These are phyloP conservation scores for Pezicula carpinea DNA, from an alignment of 2,329 filamentous ascomycete species.

Conservation along the genomic window DNA sequence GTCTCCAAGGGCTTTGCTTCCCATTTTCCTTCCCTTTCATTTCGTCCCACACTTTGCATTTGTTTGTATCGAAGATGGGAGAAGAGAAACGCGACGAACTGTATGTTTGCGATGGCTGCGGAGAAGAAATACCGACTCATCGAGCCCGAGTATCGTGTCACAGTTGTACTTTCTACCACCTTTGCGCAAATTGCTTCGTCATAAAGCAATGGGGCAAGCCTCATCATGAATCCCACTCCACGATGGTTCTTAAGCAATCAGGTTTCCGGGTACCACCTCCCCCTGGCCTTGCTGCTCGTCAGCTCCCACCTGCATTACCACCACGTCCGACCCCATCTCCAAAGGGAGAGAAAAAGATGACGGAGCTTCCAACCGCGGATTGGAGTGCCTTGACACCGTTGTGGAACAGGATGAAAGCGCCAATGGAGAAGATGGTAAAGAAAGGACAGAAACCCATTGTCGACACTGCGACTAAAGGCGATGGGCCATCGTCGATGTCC, in stretches of 20 bases:
- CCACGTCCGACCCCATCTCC: conserved; percentile 5
- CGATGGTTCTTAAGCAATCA: conserved; percentile 14
- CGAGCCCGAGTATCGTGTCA: conserved; percentile 7
- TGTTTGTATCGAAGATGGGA: neutral
- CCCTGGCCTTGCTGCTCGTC: conserved; percentile 9
- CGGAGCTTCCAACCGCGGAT: conserved; percentile 19
- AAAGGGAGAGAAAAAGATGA: neutral
- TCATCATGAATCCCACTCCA: conserved; percentile 13
- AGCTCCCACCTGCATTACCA: conserved; percentile 11
- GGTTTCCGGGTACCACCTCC: conserved; percentile 12
- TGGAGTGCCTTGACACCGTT: conserved; percentile 14
- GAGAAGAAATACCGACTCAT: conserved; percentile 1
- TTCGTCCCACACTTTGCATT: neutral
- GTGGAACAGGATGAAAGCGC: conserved; percentile 21
- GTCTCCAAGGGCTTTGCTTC: neutral
- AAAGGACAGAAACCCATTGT: neutral
- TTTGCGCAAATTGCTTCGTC: conserved; percentile 23
- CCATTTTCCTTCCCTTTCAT: neutral
- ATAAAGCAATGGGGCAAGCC: conserved; percentile 14
- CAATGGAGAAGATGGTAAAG: conserved; percentile 12
- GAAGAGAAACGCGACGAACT: neutral
- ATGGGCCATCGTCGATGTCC: neutral
- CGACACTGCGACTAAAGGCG: neutral
- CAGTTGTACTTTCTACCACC: conserved; percentile 13
- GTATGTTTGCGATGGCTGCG: conserved; percentile 4